Evolutionary conservation across 495 filamentous ascomycete genomes (phyloP).

Genomic region (Daldinia concentrica): DNA sequence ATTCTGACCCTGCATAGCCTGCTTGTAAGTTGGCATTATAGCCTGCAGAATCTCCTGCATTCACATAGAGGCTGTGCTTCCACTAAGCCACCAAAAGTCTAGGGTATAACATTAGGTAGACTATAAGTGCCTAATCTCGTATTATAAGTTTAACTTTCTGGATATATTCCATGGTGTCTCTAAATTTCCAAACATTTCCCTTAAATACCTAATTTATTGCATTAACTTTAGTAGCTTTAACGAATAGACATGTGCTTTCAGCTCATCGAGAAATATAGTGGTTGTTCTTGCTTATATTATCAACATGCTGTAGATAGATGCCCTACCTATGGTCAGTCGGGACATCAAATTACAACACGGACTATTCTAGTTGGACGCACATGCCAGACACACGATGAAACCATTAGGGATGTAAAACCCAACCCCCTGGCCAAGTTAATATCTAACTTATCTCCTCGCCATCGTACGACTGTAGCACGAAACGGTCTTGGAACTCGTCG

Average conservation of each 20-base stretch:
- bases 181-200: too few relatives aligned
- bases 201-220: too few relatives aligned
- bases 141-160: neutral
- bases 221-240: neutral
- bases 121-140: neutral
- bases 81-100: neutral
- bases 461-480: too few relatives aligned
- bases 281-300: conserved; percentile 83
- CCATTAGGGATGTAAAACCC: too few relatives aligned
- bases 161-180: neutral
- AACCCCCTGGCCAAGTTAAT: too few relatives aligned
- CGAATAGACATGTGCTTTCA: conserved; percentile 72
- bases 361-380: conserved; percentile 82
- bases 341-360: conserved; percentile 76
- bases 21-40: too few relatives aligned
- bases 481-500: too few relatives aligned
- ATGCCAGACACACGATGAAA: conserved; percentile 74
- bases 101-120: neutral
- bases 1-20: too few relatives aligned
- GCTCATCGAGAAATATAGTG: conserved; percentile 77
- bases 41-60: too few relatives aligned
- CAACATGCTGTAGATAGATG: conserved; percentile 80
- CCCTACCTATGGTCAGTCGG: conserved; percentile 70
- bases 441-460: too few relatives aligned
- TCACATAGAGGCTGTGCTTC: neutral